Evolutionary conservation across 1,139 yeast species (phyloP).

Genomic region (Blastobotrys serpentis): DNA sequence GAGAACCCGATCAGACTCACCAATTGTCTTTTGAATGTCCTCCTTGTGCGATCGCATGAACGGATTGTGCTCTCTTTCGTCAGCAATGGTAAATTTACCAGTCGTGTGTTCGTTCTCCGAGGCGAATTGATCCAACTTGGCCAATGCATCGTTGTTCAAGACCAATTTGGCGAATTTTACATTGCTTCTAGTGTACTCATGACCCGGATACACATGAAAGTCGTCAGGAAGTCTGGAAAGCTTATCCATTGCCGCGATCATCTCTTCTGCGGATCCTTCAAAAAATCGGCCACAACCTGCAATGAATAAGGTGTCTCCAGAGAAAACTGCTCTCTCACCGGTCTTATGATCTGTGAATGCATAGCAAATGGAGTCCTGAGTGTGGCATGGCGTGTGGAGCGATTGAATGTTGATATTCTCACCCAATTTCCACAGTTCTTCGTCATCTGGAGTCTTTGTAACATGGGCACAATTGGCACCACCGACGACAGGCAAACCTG

Average conservation of each 20-base stretch:
- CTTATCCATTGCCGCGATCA: constrained; percentile 67
- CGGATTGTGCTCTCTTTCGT: constrained; percentile 82
- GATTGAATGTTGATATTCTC: constrained; percentile 66
- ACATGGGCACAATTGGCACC: constrained; percentile 79
- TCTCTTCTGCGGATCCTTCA: constrained; percentile 82
- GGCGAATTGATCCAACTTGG: constrained; percentile 52
- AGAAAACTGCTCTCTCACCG: constrained; percentile 71
- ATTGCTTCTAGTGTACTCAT: constrained; percentile 87
- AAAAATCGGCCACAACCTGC: constrained; percentile 97
- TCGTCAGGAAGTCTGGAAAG: constrained; percentile 63
- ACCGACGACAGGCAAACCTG: constrained; percentile 71
- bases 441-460: constrained; percentile 62
- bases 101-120: constrained; percentile 66
- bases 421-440: constrained; percentile 50
- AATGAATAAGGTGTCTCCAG: constrained; percentile 92
- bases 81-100: constrained; percentile 79
- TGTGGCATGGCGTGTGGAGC: constrained; percentile 95
- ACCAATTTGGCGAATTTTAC: constrained; percentile 71
- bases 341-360: constrained; percentile 62
- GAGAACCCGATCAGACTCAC: constrained; percentile 45
- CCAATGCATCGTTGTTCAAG: constrained; percentile 54
- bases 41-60: constrained; percentile 76
- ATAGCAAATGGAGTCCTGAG: constrained; percentile 93
- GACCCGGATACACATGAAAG: constrained; percentile 83
- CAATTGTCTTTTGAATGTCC: constrained; percentile 50